phyloP scores from a whole-genome alignment of 768 basidiomycete species.

The Termitomyces sp. region DNA sequence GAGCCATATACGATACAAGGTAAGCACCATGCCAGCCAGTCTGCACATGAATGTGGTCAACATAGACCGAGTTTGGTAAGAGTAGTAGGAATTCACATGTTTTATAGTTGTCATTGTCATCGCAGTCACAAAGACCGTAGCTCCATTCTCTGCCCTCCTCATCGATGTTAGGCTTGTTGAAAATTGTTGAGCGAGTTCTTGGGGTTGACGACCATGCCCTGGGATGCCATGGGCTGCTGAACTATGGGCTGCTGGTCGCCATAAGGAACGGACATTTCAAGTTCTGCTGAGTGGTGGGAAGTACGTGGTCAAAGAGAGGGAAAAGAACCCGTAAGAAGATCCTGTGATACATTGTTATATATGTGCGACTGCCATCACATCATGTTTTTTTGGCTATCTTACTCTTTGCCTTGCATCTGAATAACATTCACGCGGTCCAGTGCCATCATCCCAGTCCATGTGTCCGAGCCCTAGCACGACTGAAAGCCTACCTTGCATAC shows the following conservation, averaged over 20 bases:
- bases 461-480: no score
- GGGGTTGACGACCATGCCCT: constrained; percentile 17
- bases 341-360: no score
- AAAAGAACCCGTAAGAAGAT: no score
- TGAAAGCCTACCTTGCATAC: no score
- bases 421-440: no score
- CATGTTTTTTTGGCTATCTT: no score
- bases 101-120: constrained; percentile 6
- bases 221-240: constrained; percentile 17
- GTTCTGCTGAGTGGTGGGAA: neutral
- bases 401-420: no score
- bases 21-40: constrained; percentile 27
- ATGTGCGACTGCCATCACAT: no score
- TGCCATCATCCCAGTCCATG: no score
- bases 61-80: neutral
- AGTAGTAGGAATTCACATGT: constrained; percentile 17
- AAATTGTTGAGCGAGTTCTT: constrained; percentile 25
- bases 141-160: constrained; percentile 26
- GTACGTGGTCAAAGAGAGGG: neutral
- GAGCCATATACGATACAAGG: constrained; percentile 36
- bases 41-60: constrained; percentile 13
- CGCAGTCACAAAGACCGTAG: constrained; percentile 20
- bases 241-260: neutral
- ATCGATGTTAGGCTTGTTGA: constrained; percentile 21
- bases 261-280: neutral